phyloP scores from a whole-genome alignment of 2,329 filamentous ascomycete species.

The Ophioceras dolichostomum region DNA sequence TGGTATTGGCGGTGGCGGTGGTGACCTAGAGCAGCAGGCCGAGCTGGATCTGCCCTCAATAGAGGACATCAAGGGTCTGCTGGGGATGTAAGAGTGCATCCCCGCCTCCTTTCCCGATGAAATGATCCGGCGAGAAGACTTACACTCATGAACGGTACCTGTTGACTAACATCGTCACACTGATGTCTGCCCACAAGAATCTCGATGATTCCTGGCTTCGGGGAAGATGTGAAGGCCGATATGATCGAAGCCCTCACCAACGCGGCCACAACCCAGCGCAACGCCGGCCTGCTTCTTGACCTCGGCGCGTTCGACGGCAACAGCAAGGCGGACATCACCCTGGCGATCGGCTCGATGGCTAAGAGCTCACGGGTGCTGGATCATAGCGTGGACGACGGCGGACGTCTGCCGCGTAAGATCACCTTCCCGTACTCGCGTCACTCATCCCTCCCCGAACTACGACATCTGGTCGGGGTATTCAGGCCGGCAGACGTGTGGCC shows the following conservation, averaged over 20 bases:
- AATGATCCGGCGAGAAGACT: too few species aligned
- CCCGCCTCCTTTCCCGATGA: too few species aligned
- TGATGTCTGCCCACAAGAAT: conserved; percentile 8
- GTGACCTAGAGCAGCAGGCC: conserved; percentile 56
- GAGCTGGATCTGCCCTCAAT: conserved; percentile 48
- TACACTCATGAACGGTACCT: too few species aligned
- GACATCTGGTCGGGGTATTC: conserved; percentile 55
- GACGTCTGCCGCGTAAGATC: conserved; percentile 27
- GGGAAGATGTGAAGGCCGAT: conserved; percentile 9
- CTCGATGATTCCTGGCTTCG: conserved; percentile 6
- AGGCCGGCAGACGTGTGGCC: conserved; percentile 68
- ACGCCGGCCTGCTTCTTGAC: conserved; percentile 20
- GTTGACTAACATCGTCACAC: too few species aligned
- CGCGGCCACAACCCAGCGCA: conserved; percentile 14
- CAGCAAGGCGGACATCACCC: conserved; percentile 14
- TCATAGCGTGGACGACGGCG: conserved; percentile 4
- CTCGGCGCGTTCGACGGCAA: conserved; percentile 14
- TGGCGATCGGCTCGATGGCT: conserved; percentile 12
- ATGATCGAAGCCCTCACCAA: conserved; percentile 11
- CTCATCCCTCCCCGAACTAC: conserved; percentile 73
- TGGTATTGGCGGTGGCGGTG: conserved; percentile 68
- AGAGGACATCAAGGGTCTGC: conserved; percentile 10
- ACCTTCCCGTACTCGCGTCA: conserved; percentile 80
- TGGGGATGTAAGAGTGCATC: conserved; percentile 19
- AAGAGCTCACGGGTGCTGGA: conserved; percentile 8